Base-by-base conservation (phyloP, 2,329 filamentous ascomycete genomes). In the Aureobasidium lini region DNA sequence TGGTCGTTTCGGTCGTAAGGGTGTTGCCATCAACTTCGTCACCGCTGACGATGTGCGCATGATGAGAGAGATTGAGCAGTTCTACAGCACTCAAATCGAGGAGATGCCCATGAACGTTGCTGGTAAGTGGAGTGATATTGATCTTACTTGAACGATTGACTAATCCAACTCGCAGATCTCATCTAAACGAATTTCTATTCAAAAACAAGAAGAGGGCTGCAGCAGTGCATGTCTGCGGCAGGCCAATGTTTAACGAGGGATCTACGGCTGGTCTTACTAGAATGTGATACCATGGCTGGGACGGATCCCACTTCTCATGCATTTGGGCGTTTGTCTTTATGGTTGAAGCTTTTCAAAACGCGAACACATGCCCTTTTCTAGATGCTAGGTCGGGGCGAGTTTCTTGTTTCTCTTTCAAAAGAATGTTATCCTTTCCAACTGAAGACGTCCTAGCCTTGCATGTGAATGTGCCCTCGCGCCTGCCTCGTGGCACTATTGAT, bases 1-100 rank as follows among this genome's bases (percentile, higher is more conserved):
- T 82, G 94, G 94, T 81, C 92, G 94, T 83, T 99, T 99, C 82
- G 94, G 94, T 79, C 91, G 94, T 79, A 99, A 99, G 88, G 94
- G 94, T 88, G 94, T 99, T 77, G 94, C 94, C 73, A 99, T 99
- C 85, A 99, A 99, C 90, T 99, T 99, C 77, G 94, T 99, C 76
- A 97, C 93, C 64, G 90, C 91, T 71, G 94, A 99, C 68, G 94
- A 99, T 79, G 94, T 99, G 72, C 91, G 93, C 78, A 97, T 99
- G 90, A 95, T 99, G 90, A 87, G 94, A 77, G 94, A 99, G 80
- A 99, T 99, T 71, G 94, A 99, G 79, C 90, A 96, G 82, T 99
- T 97, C 85, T 99, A 99, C 88, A 96, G 90, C 85, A 99, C 94
- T 77, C 94, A 99, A 83, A 97, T 99, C 69, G 94, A 99, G 81